Evolutionary conservation across 1,284 basidiomycete genomes (phyloP), one percentile per base, ranked within the genome.

Genomic region (Leccinum fallax): DNA sequence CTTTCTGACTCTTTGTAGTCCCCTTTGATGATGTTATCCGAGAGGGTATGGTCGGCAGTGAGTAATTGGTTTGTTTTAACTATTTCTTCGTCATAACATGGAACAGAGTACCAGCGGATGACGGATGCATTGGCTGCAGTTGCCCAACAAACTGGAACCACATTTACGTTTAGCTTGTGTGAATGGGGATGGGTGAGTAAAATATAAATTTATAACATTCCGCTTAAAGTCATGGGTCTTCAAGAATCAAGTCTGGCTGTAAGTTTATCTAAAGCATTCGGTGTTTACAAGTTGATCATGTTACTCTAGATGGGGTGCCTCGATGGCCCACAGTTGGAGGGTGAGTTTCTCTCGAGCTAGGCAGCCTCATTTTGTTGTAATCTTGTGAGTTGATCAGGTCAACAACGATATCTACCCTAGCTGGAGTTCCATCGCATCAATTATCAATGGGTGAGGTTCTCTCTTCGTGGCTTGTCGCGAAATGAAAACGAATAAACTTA

Each of bases 161-260:
- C 83, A 0, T 63, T 86, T 24, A 70, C 83, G 4, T 81, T 81
- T 56, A 84, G 83, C 11, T 67, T 86, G 48, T 86, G 85, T 64
- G 77, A 86, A 69, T 86, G 85, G 85, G 85, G 85, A 53, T 75
- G 80, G 71, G 83, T 85, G 65, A 67, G 80, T 75, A 15, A 51
- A 55, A 43, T n/a, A 36, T 24, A 46, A 57, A 43, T 43, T 40
- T 15, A 26, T 40, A 8, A 43, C 3, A 59, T 52, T 56, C 46
- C 2, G 40, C 59, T 66, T 24, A 69, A 21, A 30, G 11, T 13
- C 7, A 24, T 28, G 19, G 19, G n/a, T 19, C 19, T 60, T 19
- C 65, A 86, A 87, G 85, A 78, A 78, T 65, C 81, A 85, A 77
- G 83, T 83, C 9, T 86, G 84, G 85, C 67, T 84, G 55, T 72